Evolutionary conservation across 2,329 filamentous ascomycete genomes (phyloP).

Genomic region (Dryadomyces sulphureus): DNA sequence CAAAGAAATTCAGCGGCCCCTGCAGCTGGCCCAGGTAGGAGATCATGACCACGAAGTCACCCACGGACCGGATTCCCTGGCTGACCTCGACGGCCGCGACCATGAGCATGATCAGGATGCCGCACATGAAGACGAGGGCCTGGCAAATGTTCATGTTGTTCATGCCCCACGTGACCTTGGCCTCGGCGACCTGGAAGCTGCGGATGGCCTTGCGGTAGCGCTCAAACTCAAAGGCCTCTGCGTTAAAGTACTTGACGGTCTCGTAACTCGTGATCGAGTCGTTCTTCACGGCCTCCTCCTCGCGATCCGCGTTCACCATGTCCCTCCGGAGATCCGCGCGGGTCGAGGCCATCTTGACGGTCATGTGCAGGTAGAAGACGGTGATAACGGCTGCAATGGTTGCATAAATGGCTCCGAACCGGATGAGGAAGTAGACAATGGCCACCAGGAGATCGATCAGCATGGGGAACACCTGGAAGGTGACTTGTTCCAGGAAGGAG

Average conservation of each 20-base stretch:
- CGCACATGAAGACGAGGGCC: constrained; percentile 65
- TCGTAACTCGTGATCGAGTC: constrained; percentile 99
- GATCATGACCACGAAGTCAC: constrained; percentile 58
- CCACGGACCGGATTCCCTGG: constrained; percentile 47
- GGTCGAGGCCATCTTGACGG: constrained; percentile 89
- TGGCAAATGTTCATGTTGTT: constrained; percentile 72
- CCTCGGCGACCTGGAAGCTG: constrained; percentile 60
- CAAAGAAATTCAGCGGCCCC: constrained; percentile 73
- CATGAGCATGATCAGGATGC: constrained; percentile 56
- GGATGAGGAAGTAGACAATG: constrained; percentile 62
- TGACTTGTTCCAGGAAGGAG: constrained; percentile 89
- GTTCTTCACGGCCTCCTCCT: constrained; percentile 96
- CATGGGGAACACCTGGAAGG: constrained; percentile 93
- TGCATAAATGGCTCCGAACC: constrained; percentile 80
- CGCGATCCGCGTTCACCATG: constrained; percentile 88
- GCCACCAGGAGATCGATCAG: constrained; percentile 77
- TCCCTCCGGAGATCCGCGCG: constrained; percentile 78
- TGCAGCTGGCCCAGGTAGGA: constrained; percentile 71
- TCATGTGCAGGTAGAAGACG: constrained; percentile 93
- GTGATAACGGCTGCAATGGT: constrained; percentile 81
- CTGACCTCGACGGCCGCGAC: constrained; percentile 67
- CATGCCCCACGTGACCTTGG: constrained; percentile 60
- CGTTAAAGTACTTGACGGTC: constrained; percentile 84
- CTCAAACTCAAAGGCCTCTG: constrained; percentile 63
- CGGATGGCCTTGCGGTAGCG: constrained; percentile 57